Percentiles rank a stretch among this genome's conserved stretches.
These are phyloP conservation scores for Populus alba DNA, from an alignment of 345 rosid species.

Conservation along the genomic window DNA sequence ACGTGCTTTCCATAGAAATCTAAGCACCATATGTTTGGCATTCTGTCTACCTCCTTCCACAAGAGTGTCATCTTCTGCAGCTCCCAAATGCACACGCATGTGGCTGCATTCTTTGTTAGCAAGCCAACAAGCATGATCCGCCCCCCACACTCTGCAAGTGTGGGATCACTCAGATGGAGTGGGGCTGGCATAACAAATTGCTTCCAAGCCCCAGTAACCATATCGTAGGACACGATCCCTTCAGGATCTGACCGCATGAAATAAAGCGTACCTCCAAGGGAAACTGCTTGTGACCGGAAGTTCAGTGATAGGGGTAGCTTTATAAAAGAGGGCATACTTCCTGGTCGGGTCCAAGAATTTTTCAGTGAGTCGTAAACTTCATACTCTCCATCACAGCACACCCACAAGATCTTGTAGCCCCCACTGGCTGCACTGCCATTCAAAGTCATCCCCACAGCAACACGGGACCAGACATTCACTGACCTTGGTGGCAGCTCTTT, in stretches of 20 bases:
- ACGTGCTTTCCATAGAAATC: slow-evolving; percentile 99
- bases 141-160: slow-evolving; percentile 84
- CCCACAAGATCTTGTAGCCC: slow-evolving; percentile 87
- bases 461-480: slow-evolving; percentile 83
- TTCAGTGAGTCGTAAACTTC: slow-evolving; percentile 78
- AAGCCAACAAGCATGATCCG: slow-evolving; percentile 87
- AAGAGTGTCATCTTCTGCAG: slow-evolving; percentile 98
- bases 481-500: slow-evolving; percentile 89
- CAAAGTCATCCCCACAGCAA: slow-evolving; percentile 89
- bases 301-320: slow-evolving; percentile 76
- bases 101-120: slow-evolving; percentile 91
- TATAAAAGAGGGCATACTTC: slow-evolving; percentile 66
- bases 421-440: slow-evolving; percentile 47
- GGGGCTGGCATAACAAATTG: slow-evolving; percentile 79
- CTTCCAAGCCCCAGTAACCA: slow-evolving; percentile 73
- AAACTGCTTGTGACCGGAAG: slow-evolving; percentile 89
- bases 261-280: slow-evolving; percentile 54
- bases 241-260: slow-evolving; percentile 93
- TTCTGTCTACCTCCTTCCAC: slow-evolving; percentile 99
- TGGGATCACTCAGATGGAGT: slow-evolving; percentile 67
- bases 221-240: slow-evolving; percentile 78
- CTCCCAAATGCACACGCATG: slow-evolving; percentile 98
- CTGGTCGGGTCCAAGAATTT: slow-evolving; percentile 73
- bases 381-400: slow-evolving; percentile 91
- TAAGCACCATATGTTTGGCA: slow-evolving; percentile 99